Conservation (phyloP, 305 asterid species). For the Andrographis paniculata region DNA sequence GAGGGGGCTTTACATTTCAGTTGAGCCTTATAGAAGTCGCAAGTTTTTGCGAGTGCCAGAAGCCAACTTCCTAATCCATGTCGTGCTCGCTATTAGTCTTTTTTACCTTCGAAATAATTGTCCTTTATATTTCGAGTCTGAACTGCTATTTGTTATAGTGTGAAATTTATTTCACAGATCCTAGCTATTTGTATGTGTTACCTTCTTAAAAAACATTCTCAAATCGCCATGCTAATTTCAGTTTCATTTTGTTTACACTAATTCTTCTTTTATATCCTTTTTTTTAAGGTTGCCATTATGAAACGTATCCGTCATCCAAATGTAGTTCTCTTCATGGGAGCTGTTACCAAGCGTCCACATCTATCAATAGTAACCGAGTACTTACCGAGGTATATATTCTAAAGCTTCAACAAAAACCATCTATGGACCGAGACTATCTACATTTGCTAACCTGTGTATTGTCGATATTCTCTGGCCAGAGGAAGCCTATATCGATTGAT, state of each 20-base stretch:
- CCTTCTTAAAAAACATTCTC: too few relatives aligned
- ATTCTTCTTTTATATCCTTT: neutral
- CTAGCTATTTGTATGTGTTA: too few relatives aligned
- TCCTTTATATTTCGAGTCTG: too few relatives aligned
- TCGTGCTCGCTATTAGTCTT: too few relatives aligned
- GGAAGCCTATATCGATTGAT: conserved; percentile 90
- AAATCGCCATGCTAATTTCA: too few relatives aligned
- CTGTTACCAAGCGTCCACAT: conserved; percentile 85
- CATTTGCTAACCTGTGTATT: conserved; percentile 14
- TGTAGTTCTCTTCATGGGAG: conserved; percentile 97
- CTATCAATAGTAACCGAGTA: conserved; percentile 90
- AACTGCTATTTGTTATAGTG: too few relatives aligned
- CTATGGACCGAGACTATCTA: neutral
- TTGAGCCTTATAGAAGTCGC: too few relatives aligned
- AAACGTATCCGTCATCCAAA: conserved; percentile 98
- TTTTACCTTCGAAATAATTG: too few relatives aligned
- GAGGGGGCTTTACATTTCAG: too few relatives aligned
- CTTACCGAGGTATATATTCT: conserved; percentile 58
- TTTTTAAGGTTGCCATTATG: conserved; percentile 83
- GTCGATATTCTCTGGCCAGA: conserved; percentile 34
- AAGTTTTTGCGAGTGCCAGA: too few relatives aligned
- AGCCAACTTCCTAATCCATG: too few relatives aligned
- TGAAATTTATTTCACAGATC: too few relatives aligned
- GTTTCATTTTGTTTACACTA: neutral
- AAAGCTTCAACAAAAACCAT: neutral